These are phyloP conservation scores for peach (Prunus persica) DNA, from an alignment of 306 rosid genomes.

Conservation along the genomic window DNA sequence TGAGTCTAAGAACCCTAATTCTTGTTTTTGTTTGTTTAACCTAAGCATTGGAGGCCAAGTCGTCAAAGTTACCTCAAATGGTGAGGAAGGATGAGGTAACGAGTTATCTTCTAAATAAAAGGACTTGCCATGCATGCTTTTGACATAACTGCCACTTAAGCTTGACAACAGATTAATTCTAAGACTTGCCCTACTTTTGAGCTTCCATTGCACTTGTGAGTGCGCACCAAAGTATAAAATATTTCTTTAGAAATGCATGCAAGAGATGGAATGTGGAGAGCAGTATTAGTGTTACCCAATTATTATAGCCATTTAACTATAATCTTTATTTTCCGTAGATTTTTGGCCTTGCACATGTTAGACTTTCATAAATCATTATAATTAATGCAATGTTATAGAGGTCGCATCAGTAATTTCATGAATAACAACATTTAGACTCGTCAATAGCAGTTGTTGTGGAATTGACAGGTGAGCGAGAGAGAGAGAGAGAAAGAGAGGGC, in stretches of 20 bases:
- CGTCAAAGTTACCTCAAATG: neutral
- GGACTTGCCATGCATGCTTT: too few species aligned
- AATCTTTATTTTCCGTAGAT: slow-evolving; percentile 3
- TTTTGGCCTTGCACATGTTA: slow-evolving; percentile 7
- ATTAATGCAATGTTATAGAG: neutral
- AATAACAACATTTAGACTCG: slow-evolving; percentile 30
- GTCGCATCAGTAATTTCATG: slow-evolving; percentile 13
- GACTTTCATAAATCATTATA: neutral
- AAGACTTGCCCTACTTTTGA: neutral
- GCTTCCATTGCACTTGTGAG: too few species aligned
- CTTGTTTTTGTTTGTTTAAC: too few species aligned
- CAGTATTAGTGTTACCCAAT: too few species aligned
- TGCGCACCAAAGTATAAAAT: too few species aligned
- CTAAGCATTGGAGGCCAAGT: neutral
- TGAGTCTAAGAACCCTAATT: too few species aligned
- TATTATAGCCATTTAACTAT: neutral
- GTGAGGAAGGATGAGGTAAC: neutral
- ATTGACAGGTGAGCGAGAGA: slow-evolving; percentile 15
- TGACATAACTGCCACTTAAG: neutral
- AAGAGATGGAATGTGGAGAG: neutral
- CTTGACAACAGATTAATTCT: neutral
- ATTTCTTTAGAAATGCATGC: neutral
- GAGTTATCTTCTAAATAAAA: neutral
- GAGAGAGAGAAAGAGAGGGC: neutral
- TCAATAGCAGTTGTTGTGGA: slow-evolving; percentile 29